Percentiles rank a stretch among this genome's conserved stretches.
These are phyloP conservation scores for Intubia oerlemansii DNA, from an alignment of 2,329 filamentous ascomycete species.

Conservation along the genomic window DNA sequence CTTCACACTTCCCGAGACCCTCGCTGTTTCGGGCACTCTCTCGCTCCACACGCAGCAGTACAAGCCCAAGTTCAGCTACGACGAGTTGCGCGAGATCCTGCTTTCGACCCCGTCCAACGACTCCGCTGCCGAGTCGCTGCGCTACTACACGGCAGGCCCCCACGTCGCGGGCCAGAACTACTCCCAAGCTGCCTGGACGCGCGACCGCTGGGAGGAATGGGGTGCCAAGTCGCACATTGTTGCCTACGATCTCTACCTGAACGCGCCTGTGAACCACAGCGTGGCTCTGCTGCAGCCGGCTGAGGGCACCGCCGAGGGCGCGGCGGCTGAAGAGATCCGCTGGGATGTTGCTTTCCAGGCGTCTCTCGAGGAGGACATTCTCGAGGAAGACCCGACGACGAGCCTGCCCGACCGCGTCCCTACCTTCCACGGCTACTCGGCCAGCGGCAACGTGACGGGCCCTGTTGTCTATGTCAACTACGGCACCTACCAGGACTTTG, in stretches of 20 bases:
- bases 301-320: constrained; percentile 8
- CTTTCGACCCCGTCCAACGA: constrained; percentile 34
- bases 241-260: constrained; percentile 57
- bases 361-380: constrained; percentile 60
- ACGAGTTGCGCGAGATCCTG: constrained; percentile 31
- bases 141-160: constrained; percentile 55
- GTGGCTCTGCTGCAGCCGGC: constrained; percentile 40
- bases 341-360: constrained; percentile 59
- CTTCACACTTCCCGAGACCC: neutral
- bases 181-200: constrained; percentile 53
- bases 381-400: constrained; percentile 66
- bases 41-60: constrained; percentile 3
- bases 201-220: constrained; percentile 50
- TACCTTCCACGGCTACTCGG: constrained; percentile 89
- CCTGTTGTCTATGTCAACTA: constrained; percentile 82
- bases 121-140: constrained; percentile 47
- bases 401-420: constrained; percentile 52
- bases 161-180: constrained; percentile 62
- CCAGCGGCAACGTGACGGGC: constrained; percentile 76
- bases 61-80: constrained; percentile 10
- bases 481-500: constrained; percentile 67
- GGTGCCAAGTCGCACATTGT: constrained; percentile 43
- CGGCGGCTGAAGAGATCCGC: constrained; percentile 6
- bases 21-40: constrained; percentile 1
- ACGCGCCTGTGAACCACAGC: constrained; percentile 52